phyloP scores from a whole-genome alignment of 441 rosid genomes.

The Pelargonium australe region DNA sequence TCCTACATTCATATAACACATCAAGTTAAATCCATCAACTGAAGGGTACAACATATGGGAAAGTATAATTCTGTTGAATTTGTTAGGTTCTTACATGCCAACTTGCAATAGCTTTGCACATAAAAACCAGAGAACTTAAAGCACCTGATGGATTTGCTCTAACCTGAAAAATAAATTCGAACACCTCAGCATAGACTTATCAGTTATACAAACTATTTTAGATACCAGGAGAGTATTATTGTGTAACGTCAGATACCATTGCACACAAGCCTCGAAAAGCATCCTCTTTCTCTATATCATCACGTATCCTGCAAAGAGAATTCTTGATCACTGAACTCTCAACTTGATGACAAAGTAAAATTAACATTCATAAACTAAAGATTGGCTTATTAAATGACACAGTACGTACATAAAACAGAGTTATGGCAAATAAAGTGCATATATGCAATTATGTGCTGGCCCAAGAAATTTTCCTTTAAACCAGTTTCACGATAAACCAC shows the following conservation, averaged over 20 bases:
- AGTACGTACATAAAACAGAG: too few species aligned
- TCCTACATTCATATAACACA: conserved; percentile 36
- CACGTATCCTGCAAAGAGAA: conserved; percentile 60
- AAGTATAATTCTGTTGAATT: too few species aligned
- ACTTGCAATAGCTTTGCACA: conserved; percentile 94
- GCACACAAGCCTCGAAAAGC: conserved; percentile 97
- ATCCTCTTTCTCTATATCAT: conserved; percentile 96
- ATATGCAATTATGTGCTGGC: too few species aligned
- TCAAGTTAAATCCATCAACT: background rate
- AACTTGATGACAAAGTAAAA: background rate
- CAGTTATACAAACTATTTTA: background rate
- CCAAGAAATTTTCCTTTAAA: too few species aligned
- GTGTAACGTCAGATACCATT: conserved; percentile 37
- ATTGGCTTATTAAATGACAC: too few species aligned
- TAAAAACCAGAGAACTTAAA: conserved; percentile 70
- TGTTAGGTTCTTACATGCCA: conserved; percentile 67
- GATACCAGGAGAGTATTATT: conserved; percentile 16
- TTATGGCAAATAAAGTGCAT: too few species aligned
- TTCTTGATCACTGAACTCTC: conserved; percentile 4
- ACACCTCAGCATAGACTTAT: conserved; percentile 11
- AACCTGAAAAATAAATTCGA: conserved; percentile 40
- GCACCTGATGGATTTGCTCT: conserved; percentile 93
- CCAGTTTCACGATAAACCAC: too few species aligned
- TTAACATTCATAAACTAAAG: background rate
- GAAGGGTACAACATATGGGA: background rate